Evolutionary conservation across 78 protist genomes (phyloP), one percentile per base, ranked within the genome.

Genomic region (Tieghemostelium lacteum): DNA sequence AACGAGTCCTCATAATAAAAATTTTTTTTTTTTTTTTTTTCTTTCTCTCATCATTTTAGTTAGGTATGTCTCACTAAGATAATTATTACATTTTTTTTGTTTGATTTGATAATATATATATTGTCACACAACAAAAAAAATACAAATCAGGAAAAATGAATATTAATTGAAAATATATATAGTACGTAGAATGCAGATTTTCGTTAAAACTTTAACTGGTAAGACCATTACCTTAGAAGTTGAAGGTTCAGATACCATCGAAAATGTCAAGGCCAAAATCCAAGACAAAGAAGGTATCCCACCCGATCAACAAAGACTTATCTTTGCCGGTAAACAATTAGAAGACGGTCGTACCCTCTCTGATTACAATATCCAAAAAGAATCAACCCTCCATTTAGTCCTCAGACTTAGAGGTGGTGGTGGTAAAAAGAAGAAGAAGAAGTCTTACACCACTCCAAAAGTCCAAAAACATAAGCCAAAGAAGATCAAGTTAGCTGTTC

Each of bases 311-410:
- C 99, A 98, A 93, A 76, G 99, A 22, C 96, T 98, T 40, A 98
- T 99, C 93, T 98, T 98, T 72, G 98, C 99, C 57, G 99, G 99
- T 69, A 98, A 97, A 93, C 99, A 98, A 91, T 96, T 99, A 57
- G 99, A 99, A 73, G 99, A 98, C 57, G 99, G 99, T 70, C 97
- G 99, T 77, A 98, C 99, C 63, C 93, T 99, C 1, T 28, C 94
- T 31, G 99, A 98, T 94, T 99, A 99, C 98, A 98, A 98, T 95
- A 98, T 99, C 95, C 99, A 97, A 93, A 98, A 98, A 97, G 99
- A 96, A 83, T 87, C 98, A 33, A 99, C 99, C 50, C 95, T 97
- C 50, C 98, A 98, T 94, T 88, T 98, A 10, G 99, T 98, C 63
- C 80, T 98, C 54, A 94, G 99, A 61, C 93, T 95, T 33, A 95